Evolutionary conservation across 2,329 filamentous ascomycete species (phyloP).

Genomic region (Metarhizium robertsii): DNA sequence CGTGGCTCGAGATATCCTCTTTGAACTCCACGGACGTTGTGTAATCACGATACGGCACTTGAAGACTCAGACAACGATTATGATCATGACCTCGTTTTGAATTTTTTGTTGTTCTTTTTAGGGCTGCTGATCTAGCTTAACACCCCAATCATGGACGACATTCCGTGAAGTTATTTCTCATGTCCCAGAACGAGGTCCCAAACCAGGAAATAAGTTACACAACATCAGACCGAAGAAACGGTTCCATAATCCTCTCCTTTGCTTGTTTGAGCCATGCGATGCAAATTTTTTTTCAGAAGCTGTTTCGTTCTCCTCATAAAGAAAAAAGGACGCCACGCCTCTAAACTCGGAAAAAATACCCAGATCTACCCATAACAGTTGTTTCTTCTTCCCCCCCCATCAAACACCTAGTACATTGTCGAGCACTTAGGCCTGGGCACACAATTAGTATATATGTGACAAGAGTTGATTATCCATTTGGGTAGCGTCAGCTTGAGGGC

Average conservation of each 20-base stretch:
- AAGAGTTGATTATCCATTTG: background rate
- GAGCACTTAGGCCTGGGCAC: constrained; percentile 8
- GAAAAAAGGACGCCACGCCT: constrained; percentile 28
- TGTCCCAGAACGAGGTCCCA: constrained; percentile 24
- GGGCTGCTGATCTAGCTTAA: constrained; percentile 18
- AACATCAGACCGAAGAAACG: constrained; percentile 25
- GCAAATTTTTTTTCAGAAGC: constrained; percentile 20
- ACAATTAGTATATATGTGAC: background rate
- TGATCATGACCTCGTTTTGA: constrained; percentile 30
- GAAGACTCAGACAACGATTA: background rate
- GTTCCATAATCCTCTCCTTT: constrained; percentile 7
- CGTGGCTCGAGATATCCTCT: no score
- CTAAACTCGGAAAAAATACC: constrained; percentile 12
- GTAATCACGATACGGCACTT: no score
- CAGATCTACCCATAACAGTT: constrained; percentile 4
- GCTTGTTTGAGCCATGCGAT: constrained; percentile 27
- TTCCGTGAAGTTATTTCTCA: constrained; percentile 10
- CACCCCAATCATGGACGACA: constrained; percentile 21
- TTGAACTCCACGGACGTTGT: no score
- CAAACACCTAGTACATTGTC: constrained; percentile 1
- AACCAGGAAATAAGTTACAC: constrained; percentile 25
- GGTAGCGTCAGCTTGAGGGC: background rate
- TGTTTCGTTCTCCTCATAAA: constrained; percentile 14
- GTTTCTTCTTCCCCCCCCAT: constrained; percentile 4
- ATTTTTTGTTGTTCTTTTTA: constrained; percentile 16